Evolutionary conservation across 2,329 filamentous ascomycete genomes (phyloP), one percentile per base, ranked within the genome.

Genomic region (Ceratocystis harringtonii): DNA sequence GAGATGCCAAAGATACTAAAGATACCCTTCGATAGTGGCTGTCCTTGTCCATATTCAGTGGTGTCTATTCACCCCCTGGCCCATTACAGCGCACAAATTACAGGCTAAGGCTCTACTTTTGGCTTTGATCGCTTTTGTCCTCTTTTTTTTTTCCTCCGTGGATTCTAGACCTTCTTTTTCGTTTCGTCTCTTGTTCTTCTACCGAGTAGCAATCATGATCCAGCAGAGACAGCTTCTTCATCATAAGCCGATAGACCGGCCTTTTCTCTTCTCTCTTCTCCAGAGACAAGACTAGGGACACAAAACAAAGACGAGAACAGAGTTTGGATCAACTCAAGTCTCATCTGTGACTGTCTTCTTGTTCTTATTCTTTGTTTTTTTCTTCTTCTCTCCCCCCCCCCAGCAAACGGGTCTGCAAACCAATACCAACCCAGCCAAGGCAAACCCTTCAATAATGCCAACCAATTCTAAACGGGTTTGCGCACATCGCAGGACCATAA

Each of bases 151-250:
- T 32, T 55, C 28, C 55, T 25, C 55, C 55, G 55, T 58, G 55
- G 17, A 58, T 58, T 58, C 28, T 58, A 58, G 55, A 58, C 55
- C 55, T 58, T 58, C 55, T 58, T 58, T 58, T 36, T 58, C 55
- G 55, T 58, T 58, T 58, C 55, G 55, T 58, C 55, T 58, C 28
- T 58, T 58, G 28, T 58, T 58, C 55, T 58, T 58, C 55, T 58
- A 58, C 55, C 25, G 28, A 58, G 55, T 58, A 58, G 55, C 55
- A 58, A 58, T 58, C 28, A 58, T 58, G 55, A 32, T 30, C 55
- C 55, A n/a, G 30, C 30, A 58, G 55, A 58, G 55, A 58, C 55
- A 58, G 32, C 55, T 58, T 58, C 55, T 58, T 58, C 55, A 58
- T 17, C 55, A 58, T 58, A n/a, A 30, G 17, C 55, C 55, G 28